Evolutionary conservation across 2,329 filamentous ascomycete species (phyloP), one percentile per base, ranked within the genome.

Genomic region (Graphilbum sp.): DNA sequence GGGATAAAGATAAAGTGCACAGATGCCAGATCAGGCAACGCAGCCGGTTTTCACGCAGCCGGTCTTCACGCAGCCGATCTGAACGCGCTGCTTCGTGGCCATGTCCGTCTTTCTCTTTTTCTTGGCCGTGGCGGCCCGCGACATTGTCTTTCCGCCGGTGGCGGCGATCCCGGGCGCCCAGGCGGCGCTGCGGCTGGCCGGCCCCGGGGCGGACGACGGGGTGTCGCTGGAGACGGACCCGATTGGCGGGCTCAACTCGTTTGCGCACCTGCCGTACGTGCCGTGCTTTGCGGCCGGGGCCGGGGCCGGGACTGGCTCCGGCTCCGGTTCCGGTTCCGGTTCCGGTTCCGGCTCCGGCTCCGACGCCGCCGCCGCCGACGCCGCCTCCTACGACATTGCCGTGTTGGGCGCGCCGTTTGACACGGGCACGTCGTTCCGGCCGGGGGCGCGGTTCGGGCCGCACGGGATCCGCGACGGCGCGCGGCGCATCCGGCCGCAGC

Each of bases 331-430:
- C n/a, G n/a, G n/a, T n/a, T n/a, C n/a, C n/a, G n/a, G n/a, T n/a
- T n/a, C n/a, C n/a, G n/a, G n/a, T n/a, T n/a, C n/a, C n/a, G n/a
- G n/a, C n/a, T n/a, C n/a, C n/a, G n/a, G n/a, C n/a, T n/a, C n/a
- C n/a, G n/a, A n/a, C n/a, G n/a, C n/a, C n/a, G n/a, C n/a, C n/a
- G n/a, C n/a, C n/a, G n/a, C n/a, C n/a, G n/a, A n/a, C n/a, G n/a
- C n/a, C n/a, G n/a, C n/a, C n/a, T n/a, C n/a, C n/a, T 78, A 74
- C 47, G 74, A 79, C 49, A 75, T 79, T 40, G 65, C 64, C 15
- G 55, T 69, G 37, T 44, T 69, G 8, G 65, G 64, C 5, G 64
- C 64, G 4, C 65, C 64, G 0, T 67, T 67, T 41, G 65, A 68
- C 46, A 68, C 64, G 0, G 62, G 44, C 9, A 40, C 46, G 37